A percentile compares a stretch with the other conserved stretches of the same genome.
phyloP scores from a whole-genome alignment of 2,329 filamentous ascomycete species.

The Colletotrichum plurivorum region DNA sequence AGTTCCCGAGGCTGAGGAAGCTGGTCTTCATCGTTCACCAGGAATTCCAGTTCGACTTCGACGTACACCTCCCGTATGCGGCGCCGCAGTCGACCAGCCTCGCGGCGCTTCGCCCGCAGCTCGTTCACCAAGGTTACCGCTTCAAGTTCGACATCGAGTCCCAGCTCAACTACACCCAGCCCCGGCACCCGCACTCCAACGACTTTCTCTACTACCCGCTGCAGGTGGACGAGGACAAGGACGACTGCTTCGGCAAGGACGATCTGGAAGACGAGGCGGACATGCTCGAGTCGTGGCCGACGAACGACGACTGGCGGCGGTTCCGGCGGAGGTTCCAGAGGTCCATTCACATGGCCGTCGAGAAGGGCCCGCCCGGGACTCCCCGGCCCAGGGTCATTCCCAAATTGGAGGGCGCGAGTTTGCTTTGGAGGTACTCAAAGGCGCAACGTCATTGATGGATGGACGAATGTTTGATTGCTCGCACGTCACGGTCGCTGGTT shows the following conservation, averaged over 20 bases:
- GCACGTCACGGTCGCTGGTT: neutral
- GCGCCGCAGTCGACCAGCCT: constrained; percentile 30
- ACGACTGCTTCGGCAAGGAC: constrained; percentile 43
- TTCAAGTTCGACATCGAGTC: constrained; percentile 63
- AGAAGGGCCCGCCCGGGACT: constrained; percentile 46
- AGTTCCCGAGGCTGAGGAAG: constrained; percentile 56
- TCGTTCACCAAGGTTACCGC: constrained; percentile 61
- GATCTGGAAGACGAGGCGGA: constrained; percentile 45
- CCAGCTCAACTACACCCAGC: constrained; percentile 59
- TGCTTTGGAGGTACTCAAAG: constrained; percentile 42
- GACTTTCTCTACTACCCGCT: constrained; percentile 56
- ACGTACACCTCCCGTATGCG: constrained; percentile 47
- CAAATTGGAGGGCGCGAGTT: constrained; percentile 38
- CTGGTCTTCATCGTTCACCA: constrained; percentile 63
- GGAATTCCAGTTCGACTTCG: constrained; percentile 62
- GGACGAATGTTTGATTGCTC: neutral
- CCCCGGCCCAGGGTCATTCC: constrained; percentile 31
- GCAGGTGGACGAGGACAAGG: constrained; percentile 47
- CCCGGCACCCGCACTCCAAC: constrained; percentile 58
- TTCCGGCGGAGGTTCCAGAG: constrained; percentile 53
- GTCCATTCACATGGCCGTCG: constrained; percentile 49
- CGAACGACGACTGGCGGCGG: constrained; percentile 56
- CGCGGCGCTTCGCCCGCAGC: constrained; percentile 50
- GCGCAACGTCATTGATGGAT: constrained; percentile 22
- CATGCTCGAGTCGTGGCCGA: constrained; percentile 55